phyloP scores from a whole-genome alignment of 441 rosid species.

The Sinapis alba region DNA sequence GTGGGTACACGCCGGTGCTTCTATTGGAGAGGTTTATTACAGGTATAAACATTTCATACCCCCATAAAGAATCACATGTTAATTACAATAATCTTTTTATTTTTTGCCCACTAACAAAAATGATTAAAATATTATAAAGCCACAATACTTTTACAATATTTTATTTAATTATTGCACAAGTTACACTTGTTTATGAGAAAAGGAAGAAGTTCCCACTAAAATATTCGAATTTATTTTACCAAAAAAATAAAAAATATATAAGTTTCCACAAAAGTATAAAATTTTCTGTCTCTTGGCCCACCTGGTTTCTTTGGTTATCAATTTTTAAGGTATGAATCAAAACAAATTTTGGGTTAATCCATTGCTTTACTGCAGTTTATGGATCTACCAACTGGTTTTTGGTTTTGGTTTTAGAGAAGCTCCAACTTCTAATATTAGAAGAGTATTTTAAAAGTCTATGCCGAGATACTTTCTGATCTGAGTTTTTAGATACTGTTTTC shows the following conservation, averaged over 20 bases:
- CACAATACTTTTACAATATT: not conserved
- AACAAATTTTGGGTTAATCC: not conserved
- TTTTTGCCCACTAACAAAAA: too few species aligned
- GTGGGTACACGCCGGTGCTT: conserved; percentile 58
- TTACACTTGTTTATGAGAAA: not conserved
- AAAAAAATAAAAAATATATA: too few species aligned
- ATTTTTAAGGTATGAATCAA: not conserved
- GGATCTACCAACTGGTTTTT: not conserved
- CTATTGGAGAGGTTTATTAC: conserved; percentile 51
- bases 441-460: too few species aligned
- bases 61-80: not conserved
- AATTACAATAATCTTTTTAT: too few species aligned
- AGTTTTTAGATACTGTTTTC: too few species aligned
- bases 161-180: not conserved
- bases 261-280: too few species aligned
- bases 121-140: not conserved
- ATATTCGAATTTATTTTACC: too few species aligned
- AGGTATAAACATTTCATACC: not conserved
- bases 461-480: too few species aligned
- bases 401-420: not conserved
- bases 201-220: not conserved
- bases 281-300: not conserved
- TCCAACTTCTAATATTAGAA: too few species aligned
- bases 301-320: not conserved
- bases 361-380: not conserved